These are phyloP conservation scores for Phytophthora kernoviae DNA, from an alignment of 352 stramenopile genomes.

Conservation along the genomic window DNA sequence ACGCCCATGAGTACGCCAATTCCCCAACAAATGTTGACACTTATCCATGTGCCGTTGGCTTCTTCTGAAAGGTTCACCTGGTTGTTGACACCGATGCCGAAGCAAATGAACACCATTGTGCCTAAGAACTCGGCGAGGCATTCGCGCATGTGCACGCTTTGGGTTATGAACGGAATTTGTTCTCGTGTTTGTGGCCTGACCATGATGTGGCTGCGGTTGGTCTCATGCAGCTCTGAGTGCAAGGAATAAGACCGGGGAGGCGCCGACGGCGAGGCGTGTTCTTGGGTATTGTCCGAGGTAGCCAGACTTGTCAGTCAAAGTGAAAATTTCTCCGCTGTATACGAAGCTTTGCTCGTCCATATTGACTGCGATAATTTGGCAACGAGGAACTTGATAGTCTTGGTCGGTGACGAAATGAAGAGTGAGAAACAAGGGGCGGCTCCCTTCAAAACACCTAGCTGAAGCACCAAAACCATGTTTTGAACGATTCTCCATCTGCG, in stretches of 20 bases:
- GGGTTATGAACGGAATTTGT: conserved; percentile 34
- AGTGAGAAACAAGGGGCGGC: conserved; percentile 5
- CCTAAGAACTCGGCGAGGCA: conserved; percentile 56
- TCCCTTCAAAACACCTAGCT: background rate
- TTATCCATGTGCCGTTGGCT: conserved; percentile 58
- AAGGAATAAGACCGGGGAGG: conserved; percentile 19
- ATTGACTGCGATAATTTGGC: background rate
- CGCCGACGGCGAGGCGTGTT: conserved; percentile 10
- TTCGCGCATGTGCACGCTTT: conserved; percentile 48
- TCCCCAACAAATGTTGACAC: conserved; percentile 51
- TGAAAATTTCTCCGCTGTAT: conserved; percentile 31
- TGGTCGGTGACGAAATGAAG: conserved; percentile 10
- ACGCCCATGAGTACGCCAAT: conserved; percentile 46
- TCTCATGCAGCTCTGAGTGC: conserved; percentile 27
- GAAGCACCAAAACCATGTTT: conserved; percentile 4
- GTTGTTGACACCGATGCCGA: conserved; percentile 56
- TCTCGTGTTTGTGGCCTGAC: conserved; percentile 13
- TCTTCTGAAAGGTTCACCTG: conserved; percentile 52
- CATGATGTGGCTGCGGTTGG: conserved; percentile 25
- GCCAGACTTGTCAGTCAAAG: conserved; percentile 33
- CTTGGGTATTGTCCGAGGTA: conserved; percentile 22
- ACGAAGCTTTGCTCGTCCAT: conserved; percentile 31
- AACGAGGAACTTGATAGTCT: background rate
- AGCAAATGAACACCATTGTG: conserved; percentile 56
- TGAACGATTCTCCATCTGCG: conserved; percentile 4